phyloP scores from a whole-genome alignment of 2,329 filamentous ascomycete species.

The Penicillium brevicompactum region DNA sequence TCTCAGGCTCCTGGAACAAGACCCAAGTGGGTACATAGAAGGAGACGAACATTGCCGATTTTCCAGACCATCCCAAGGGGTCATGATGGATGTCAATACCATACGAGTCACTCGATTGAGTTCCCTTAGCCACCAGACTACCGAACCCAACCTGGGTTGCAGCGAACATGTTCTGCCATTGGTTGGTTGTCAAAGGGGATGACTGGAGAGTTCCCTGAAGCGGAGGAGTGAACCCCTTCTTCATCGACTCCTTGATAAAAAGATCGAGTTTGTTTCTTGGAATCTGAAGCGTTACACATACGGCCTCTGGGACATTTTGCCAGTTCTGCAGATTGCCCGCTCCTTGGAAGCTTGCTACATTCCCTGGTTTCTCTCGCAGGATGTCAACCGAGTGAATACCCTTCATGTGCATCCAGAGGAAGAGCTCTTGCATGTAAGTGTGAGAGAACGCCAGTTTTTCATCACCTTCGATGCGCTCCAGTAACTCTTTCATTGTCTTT shows the following conservation, averaged over 20 bases:
- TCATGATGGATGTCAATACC: background rate
- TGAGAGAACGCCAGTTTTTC: background rate
- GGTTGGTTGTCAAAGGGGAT: background rate
- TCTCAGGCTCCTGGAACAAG: background rate
- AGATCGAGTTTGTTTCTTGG: background rate
- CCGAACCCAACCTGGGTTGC: background rate
- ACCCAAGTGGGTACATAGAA: background rate
- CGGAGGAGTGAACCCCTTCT: background rate
- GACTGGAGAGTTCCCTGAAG: background rate
- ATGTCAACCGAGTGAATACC: background rate
- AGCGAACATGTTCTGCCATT: background rate
- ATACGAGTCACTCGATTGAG: background rate
- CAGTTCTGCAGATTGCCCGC: background rate
- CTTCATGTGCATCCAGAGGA: background rate
- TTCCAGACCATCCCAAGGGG: background rate
- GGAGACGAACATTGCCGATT: background rate
- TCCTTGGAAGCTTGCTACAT: background rate
- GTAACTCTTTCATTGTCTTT: background rate
- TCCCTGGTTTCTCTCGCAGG: background rate
- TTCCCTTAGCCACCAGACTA: background rate
- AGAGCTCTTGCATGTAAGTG: background rate
- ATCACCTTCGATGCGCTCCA: background rate
- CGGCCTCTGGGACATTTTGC: background rate
- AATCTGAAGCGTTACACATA: background rate
- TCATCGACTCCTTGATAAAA: background rate